Base-by-base conservation (phyloP, 2,329 filamentous ascomycete genomes). In the Beauveria scarabaeidicola region DNA sequence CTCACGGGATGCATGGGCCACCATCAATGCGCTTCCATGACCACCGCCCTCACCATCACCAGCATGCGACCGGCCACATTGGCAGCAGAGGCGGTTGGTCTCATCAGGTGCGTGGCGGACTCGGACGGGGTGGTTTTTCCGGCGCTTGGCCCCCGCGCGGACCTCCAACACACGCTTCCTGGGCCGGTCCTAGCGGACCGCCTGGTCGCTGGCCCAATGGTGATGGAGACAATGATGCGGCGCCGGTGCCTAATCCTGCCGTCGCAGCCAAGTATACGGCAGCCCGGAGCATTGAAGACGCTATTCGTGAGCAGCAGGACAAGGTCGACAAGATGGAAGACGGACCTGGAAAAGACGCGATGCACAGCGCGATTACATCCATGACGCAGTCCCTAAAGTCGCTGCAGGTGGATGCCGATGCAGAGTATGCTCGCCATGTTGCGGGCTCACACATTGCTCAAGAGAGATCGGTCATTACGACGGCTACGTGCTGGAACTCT, bases 381-480 rank as follows among this genome's bases (percentile, higher is more conserved):
- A 64, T 82, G 58, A 72, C 72, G 46, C 62, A 64, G 13, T 69
- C 70, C 51, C 64, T 80, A 27, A 72, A 76, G 55, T 59, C 63
- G 59, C 60, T 80, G 58, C 68, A 72, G 61, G 61, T 78, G 6
- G 74, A 78, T 66, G 78, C 75, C 2, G 78, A 82, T 56, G 78
- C 75, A 65, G 73, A 76, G 62, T 77, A 77, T 61, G 79, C 77
- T 32, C 70, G 72, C 61, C 74, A 77, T 62, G 56, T 81, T 62
- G 75, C 67, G 21, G 58, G 21, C 8, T n/a, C 32, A 9, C n/a
- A 38, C 7, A n/a, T 50, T n/a, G 15, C 41, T 5, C 32, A 32
- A 10, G 52, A 41, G 23, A 54, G 52, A 43, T 40, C 29, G 3
- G 51, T 17, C 4, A 53, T 52, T 6, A 23, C 57, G n/a, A 57